Evolutionary conservation across 169 alveolate species (phyloP).

Genomic region (Toxoplasma gondii): DNA sequence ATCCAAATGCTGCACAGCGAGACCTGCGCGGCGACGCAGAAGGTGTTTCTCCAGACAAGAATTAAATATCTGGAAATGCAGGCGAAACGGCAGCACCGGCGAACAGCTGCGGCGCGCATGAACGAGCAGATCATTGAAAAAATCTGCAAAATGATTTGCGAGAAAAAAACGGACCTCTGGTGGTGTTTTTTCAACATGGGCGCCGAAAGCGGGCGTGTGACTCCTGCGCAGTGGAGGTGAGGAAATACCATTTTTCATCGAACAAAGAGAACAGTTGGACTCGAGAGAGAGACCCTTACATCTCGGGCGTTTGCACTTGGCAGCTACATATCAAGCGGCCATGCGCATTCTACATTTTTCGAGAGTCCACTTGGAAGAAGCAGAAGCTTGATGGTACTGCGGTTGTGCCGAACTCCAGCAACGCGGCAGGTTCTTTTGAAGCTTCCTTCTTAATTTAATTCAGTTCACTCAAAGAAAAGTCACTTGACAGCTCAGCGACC

Average conservation of each 20-base stretch:
- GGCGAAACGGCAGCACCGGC: slow-evolving; percentile 43
- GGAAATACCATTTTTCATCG: background rate
- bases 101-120: slow-evolving; percentile 65
- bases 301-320: background rate
- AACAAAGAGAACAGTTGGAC: background rate
- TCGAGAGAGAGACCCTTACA: background rate
- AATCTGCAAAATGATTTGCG: slow-evolving; percentile 65
- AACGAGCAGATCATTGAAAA: slow-evolving; percentile 52
- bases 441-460: too few species aligned
- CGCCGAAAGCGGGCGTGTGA: slow-evolving; percentile 44
- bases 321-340: background rate
- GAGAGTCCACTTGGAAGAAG: background rate
- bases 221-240: slow-evolving; percentile 68
- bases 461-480: too few species aligned
- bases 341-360: too few species aligned
- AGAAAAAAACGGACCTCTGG: slow-evolving; percentile 70
- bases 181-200: slow-evolving; percentile 68
- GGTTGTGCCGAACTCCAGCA: too few species aligned
- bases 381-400: background rate
- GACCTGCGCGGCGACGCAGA: slow-evolving; percentile 75
- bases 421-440: too few species aligned
- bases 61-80: slow-evolving; percentile 63
- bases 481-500: too few species aligned
- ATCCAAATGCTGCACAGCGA: slow-evolving; percentile 77
- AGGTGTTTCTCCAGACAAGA: slow-evolving; percentile 63